These are phyloP conservation scores for Fusarium brachygibbosum DNA, from an alignment of 2,329 filamentous ascomycete genomes.

Conservation along the genomic window DNA sequence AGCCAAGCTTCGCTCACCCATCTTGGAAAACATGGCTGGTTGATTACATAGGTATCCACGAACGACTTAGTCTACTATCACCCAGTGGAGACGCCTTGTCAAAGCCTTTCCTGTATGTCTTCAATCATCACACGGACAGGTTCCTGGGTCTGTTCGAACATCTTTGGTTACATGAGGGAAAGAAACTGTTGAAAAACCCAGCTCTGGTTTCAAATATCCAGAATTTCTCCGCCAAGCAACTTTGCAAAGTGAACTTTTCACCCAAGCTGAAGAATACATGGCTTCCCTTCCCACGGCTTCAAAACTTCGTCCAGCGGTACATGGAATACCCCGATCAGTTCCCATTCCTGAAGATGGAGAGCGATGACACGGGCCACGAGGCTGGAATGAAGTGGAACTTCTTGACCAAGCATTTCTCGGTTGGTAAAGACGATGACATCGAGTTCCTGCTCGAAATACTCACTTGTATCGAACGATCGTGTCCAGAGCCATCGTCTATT, in stretches of 20 bases:
- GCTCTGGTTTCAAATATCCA: neutral
- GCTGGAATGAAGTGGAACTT: conserved; percentile 17
- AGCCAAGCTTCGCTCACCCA: neutral
- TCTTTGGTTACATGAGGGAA: conserved; percentile 24
- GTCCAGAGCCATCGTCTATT: neutral
- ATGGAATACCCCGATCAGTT: conserved; percentile 22
- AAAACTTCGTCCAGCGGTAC: conserved; percentile 1
- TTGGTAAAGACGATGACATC: conserved; percentile 8
- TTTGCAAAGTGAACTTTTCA: conserved; percentile 24
- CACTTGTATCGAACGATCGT: neutral
- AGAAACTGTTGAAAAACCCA: neutral
- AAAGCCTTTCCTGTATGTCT: conserved; percentile 18
- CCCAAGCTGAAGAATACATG: conserved; percentile 7
- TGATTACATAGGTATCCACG: conserved; percentile 1
- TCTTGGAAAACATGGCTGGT: conserved; percentile 25
- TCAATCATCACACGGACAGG: neutral
- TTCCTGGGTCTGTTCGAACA: conserved; percentile 30
- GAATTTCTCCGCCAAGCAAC: neutral
- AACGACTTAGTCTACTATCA: conserved; percentile 24
- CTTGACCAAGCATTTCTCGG: conserved; percentile 10
- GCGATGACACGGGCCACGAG: neutral
- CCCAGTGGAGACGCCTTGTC: neutral
- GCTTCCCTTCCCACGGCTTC: conserved; percentile 18
- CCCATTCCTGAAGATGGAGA: conserved; percentile 10
- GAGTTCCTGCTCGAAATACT: conserved; percentile 34